These are phyloP conservation scores for Beauveria pseudobassiana DNA, from an alignment of 2,329 filamentous ascomycete genomes.

Conservation along the genomic window DNA sequence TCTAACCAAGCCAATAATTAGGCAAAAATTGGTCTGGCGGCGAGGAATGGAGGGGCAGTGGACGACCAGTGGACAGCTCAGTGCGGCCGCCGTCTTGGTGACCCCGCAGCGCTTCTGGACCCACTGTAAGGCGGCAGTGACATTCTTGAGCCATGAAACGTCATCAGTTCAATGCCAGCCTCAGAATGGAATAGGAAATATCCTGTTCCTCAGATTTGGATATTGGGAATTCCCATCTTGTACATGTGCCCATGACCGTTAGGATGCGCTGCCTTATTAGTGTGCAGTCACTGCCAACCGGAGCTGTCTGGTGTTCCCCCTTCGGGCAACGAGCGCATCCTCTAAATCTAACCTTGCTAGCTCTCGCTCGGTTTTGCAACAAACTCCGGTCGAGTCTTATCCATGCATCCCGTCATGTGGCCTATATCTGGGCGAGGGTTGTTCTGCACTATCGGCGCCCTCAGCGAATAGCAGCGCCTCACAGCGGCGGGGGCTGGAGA, in stretches of 20 bases:
- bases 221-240: not conserved
- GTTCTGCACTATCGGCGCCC: not conserved
- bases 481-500: not conserved
- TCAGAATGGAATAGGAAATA: not conserved
- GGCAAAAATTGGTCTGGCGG: not conserved
- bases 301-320: not conserved
- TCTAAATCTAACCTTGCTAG: not conserved
- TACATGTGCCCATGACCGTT: not conserved
- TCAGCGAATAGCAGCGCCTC: slow-evolving; percentile 2
- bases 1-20: not conserved
- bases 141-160: not conserved
- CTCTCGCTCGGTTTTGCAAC: not conserved
- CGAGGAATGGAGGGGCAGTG: slow-evolving; percentile 1
- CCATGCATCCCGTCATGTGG: slow-evolving; percentile 11
- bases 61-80: not conserved
- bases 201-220: not conserved
- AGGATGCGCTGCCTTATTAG: not conserved
- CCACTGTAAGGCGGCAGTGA: slow-evolving; percentile 5
- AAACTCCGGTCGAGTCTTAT: slow-evolving; percentile 4
- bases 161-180: not conserved
- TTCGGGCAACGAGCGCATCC: not conserved
- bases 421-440: slow-evolving; percentile 4
- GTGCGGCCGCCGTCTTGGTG: not conserved
- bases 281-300: no score
- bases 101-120: slow-evolving; percentile 2